Evolutionary conservation across 768 basidiomycete genomes (phyloP), one percentile per base, ranked within the genome.

Genomic region (Tylopilus rubrobrunneus): DNA sequence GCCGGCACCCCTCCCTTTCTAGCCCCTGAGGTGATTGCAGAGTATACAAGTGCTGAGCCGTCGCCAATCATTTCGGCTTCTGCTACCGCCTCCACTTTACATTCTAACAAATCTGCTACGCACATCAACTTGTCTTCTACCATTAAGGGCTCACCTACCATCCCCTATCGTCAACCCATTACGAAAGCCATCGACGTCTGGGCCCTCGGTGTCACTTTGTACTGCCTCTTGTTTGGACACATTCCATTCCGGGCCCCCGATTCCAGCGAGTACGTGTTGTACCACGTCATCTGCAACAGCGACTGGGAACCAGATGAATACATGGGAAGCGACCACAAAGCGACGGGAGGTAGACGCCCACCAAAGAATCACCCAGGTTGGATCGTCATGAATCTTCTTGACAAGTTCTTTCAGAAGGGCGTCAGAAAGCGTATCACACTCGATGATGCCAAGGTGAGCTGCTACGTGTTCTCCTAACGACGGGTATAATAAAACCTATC

Each of bases 1-100:
- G 96, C 95, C 0, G 97, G 97, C 14, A 95, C 92, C 2, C 97
- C 97, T 4, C 86, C 92, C 8, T 99, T 98, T 76, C 85, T 97
- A 40, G 96, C 97, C 3, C 97, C 97, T 21, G 97, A 99, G 72
- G 85, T 98, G 56, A 84, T 97, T 42, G 85, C 80, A 63, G 89
- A 92, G 58, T 79, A 76, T 56, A 58, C 69, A 19, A 70, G 70
- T 51, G 73, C 74, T 15, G 61, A 72, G 43, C 66, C 71, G 11
- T 67, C 65, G 27, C 71, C 68, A 21, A 58, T 68, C n/a, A 62
- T 69, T 40, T 68, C 65, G 31, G 68, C 66, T 23, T 67, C 66
- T 36, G 66, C 59, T 53, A 68, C 62, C 44, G 63, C 40, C 52
- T 67, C 57, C 69, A 75, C 53, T 51, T 61, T 65, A 46, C 67